A percentile compares a stretch with the other conserved stretches of the same genome.
Evolutionary conservation across 2,329 filamentous ascomycete species (phyloP).

Genomic region (Huntiella bhutanensis): DNA sequence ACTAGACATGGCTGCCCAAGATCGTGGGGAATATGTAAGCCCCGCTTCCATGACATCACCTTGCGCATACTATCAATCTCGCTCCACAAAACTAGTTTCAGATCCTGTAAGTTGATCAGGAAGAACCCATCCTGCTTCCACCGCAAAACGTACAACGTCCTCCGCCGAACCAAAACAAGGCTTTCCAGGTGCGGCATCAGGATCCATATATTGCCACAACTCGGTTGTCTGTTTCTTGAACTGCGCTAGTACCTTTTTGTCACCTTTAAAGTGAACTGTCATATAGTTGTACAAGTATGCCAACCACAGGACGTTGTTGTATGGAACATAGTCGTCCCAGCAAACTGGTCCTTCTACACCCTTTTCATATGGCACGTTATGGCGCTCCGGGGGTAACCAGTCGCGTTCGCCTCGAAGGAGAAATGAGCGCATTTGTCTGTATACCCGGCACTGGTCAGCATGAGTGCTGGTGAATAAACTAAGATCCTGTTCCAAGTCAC

Average conservation of each 20-base stretch:
- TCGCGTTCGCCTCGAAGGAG: slow-evolving; percentile 31
- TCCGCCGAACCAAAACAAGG: slow-evolving; percentile 35
- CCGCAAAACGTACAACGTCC: slow-evolving; percentile 36
- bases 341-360: slow-evolving; percentile 23
- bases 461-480: slow-evolving; percentile 41
- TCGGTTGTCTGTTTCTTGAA: slow-evolving; percentile 33
- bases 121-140: slow-evolving; percentile 38
- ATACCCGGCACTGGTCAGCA: slow-evolving; percentile 39
- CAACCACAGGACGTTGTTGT: slow-evolving; percentile 48
- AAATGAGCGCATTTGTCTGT: slow-evolving; percentile 43
- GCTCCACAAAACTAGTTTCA: slow-evolving; percentile 17
- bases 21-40: too few species aligned
- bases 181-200: slow-evolving; percentile 26
- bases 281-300: slow-evolving; percentile 41
- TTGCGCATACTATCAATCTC: slow-evolving; percentile 12
- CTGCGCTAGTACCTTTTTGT: slow-evolving; percentile 23
- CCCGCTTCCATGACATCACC: slow-evolving; percentile 1
- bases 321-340: slow-evolving; percentile 37
- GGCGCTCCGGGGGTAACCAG: slow-evolving; percentile 28
- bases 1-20: too few species aligned
- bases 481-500: slow-evolving; percentile 41
- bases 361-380: slow-evolving; percentile 29
- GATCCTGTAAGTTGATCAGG: slow-evolving; percentile 30
- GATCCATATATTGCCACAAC: slow-evolving; percentile 34
- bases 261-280: slow-evolving; percentile 26